Evolutionary conservation across 345 rosid species (phyloP), one percentile per base, ranked within the genome.

Genomic region (Reutealis trisperma): DNA sequence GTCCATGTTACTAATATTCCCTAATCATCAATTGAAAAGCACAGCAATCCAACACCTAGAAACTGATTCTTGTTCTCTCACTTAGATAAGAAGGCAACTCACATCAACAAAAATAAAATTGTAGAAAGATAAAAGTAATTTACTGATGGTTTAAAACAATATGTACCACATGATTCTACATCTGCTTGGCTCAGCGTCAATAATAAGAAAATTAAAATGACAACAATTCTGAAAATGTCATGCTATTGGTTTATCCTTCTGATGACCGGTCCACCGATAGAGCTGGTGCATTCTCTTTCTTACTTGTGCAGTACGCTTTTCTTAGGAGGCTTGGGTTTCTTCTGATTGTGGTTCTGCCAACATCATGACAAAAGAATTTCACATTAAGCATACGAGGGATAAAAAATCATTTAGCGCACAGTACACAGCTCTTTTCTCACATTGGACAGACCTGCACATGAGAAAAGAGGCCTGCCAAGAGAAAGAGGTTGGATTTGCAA

Each of bases 271-370:
- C 37, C 37, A 34, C 37, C 18, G 52, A 16, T 16, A 24, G n/a
- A 37, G 14, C 0, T 8, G 42, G 41, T 9, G 1, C 52, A 6
- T 41, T 27, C 42, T 9, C 0, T 5, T 3, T 18, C 77, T 84
- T 83, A 95, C 87, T 92, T 96, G 87, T 93, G 99, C 80, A 93
- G 86, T 83, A 92, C 72, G 55, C 94, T 84, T 90, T 88, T 92
- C 90, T 92, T 96, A 30, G 85, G 67, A 64, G 75, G 80, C 87
- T 89, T 96, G 6, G 87, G 89, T 71, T 90, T 96, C 90, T 91
- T 96, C 24, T 87, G 93, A 79, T 74, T 77, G 0, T 87, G 90
- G 80, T 83, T 87, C 98, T 91, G 91, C 75, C 55, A 71, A 72
- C 58, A 81, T 78, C 73, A 77, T 4, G 10, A 52, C 62, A 75